Base-by-base conservation (phyloP, 2,329 filamentous ascomycete species). In the Epichloe bromicola region DNA sequence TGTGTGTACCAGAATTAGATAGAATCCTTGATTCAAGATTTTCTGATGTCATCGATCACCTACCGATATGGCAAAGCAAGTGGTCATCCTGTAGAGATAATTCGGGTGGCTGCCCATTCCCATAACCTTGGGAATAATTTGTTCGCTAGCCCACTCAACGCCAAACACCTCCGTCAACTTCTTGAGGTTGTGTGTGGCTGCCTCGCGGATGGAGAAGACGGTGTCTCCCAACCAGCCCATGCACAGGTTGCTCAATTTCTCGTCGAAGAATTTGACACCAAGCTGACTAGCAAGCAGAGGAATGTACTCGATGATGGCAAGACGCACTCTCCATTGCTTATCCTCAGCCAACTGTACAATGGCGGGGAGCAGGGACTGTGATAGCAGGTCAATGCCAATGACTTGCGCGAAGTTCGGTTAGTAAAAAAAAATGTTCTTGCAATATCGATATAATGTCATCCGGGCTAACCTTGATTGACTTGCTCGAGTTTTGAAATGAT, bases 401-500 rank as follows among this genome's bases (percentile, higher is more conserved):
- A 98, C 93, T 90, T 90, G 46, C 12, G 41, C 19, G 40, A 5
- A 10, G 19, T 14, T 8, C 6, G 7, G 19, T 50, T 36, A 50
- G 30, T 44, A 30, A 30, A 38, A 38, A 38, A 14, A 7, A n/a
- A 2, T 42, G 14, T 14, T 33, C 5, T 33, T 26, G 2, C 14
- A n/a, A 15, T 6, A 4, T 42, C 20, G 37, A 19, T 41, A 41
- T n/a, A 11, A 39, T 10, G 23, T 12, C 42, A 64, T 72, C 56
- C 74, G 89, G 8, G 11, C 40, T 43, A 10, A 49, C 87, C 87
- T 71, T 96, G 88, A 72, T 98, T 98, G 57, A 98, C 93, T 56
- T 94, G 80, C 73, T 98, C 94, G 51, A 98, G 82, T 72, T 98
- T 98, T n/a, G 93, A 97, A 64, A 98, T 98, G 67, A 98, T 98